Conservation (phyloP, 2,329 filamentous ascomycete genomes). For the Lachnellula cervina region DNA sequence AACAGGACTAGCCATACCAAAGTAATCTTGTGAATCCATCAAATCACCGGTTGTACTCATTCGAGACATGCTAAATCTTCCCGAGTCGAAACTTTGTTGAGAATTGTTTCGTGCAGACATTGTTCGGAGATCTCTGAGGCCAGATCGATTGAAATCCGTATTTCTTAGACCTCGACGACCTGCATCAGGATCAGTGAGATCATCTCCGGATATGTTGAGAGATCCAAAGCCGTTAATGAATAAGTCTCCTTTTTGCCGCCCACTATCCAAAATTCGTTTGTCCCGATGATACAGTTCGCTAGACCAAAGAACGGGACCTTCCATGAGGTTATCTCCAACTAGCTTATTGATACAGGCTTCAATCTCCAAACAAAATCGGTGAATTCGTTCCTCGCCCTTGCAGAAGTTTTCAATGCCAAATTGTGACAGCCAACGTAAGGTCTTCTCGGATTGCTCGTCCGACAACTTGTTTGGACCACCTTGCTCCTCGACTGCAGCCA, state of each 20-base stretch:
- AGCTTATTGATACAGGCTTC: conserved; percentile 81
- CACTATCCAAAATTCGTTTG: conserved; percentile 48
- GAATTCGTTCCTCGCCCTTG: conserved; percentile 88
- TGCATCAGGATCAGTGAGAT: conserved; percentile 27
- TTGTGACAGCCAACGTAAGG: conserved; percentile 73
- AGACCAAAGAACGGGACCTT: conserved; percentile 86
- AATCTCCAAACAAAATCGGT: conserved; percentile 87
- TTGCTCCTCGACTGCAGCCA: conserved; percentile 76
- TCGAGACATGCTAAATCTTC: conserved; percentile 56
- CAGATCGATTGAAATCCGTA: conserved; percentile 43
- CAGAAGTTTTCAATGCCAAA: conserved; percentile 89
- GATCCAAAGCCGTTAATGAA: conserved; percentile 43
- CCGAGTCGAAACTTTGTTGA: conserved; percentile 66
- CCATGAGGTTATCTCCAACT: conserved; percentile 75
- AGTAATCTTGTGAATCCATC: conserved; percentile 65
- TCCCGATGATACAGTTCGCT: conserved; percentile 84
- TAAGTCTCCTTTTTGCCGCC: conserved; percentile 44
- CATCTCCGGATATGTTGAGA: conserved; percentile 43
- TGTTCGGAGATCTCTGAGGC: conserved; percentile 52
- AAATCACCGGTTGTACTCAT: conserved; percentile 57
- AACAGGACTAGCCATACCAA: conserved; percentile 63
- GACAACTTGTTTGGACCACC: conserved; percentile 92
- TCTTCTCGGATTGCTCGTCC: conserved; percentile 90
- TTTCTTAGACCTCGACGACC: conserved; percentile 33
- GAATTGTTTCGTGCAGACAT: conserved; percentile 59